Base-by-base conservation (phyloP, 2,329 filamentous ascomycete species). In the Pseudogymnoascus sp. region DNA sequence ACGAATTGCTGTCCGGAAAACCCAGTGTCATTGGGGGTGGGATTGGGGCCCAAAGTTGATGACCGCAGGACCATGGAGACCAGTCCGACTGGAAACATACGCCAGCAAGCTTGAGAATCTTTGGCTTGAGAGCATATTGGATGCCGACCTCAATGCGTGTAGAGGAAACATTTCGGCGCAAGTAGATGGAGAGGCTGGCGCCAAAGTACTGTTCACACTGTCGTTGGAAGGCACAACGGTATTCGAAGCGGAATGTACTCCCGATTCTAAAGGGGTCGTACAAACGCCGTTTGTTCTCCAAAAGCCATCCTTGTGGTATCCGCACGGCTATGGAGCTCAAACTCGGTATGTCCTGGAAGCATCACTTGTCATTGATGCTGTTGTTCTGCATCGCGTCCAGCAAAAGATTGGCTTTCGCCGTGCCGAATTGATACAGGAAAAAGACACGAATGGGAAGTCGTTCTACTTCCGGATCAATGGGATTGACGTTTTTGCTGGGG, bases 221-320 rank as follows among this genome's bases (percentile, higher is more conserved):
- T 46, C 41, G 2, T 46, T 4, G 5, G 41, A 46, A 24, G 41
- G 41, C 22, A 16, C 5, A 46, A 75, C 75, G 2, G 63, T 72
- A 1, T 75, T 86, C 4, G 81, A 83, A 6, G 79, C 79, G 0
- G 78, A 85, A 64, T 81, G 78, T 0, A 79, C 82, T 0, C 73
- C 73, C 16, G 74, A 81, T 14, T 78, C 71, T 10, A 75, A 75
- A 16, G 68, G 69, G 22, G 66, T 74, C 7, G 78, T 79, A 10
- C 79, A 76, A 33, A n/a, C 37, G 26, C 22, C 75, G 0, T 84
- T 87, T 69, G 75, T 77, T 33, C 78, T 85, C 60, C 72, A 76
- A 56, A 80, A 83, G 19, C 87, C 88, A 0, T 79, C 85, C 67
- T 77, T 93, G 19, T 93, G 90, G 90, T 93, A 88, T 68, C 89